phyloP scores from a whole-genome alignment of 306 rosid genomes.

The Cucumis melo region DNA sequence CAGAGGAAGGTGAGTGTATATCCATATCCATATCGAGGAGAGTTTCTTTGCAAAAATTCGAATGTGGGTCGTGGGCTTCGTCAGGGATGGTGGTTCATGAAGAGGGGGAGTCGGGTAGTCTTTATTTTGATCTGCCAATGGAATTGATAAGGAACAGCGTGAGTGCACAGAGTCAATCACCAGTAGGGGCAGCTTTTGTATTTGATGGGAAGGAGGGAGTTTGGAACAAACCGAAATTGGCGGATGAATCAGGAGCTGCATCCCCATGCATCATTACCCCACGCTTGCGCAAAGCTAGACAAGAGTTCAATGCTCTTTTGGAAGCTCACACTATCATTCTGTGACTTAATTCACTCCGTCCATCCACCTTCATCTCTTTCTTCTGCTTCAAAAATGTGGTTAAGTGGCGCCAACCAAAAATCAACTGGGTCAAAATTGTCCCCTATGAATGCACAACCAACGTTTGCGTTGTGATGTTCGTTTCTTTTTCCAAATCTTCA shows the following conservation, averaged over 20 bases:
- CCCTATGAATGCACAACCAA: background rate
- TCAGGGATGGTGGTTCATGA: background rate
- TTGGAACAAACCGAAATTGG: background rate
- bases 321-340: background rate
- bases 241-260: background rate
- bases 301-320: conserved; percentile 1
- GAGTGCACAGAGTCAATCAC: background rate
- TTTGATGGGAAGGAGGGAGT: background rate
- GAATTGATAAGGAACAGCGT: conserved; percentile 2
- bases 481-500: background rate
- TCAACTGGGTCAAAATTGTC: background rate
- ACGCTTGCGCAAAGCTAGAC: conserved; percentile 5
- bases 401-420: background rate
- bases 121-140: conserved; percentile 4
- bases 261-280: conserved; percentile 1
- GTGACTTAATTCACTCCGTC: background rate
- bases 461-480: background rate
- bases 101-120: background rate
- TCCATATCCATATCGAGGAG: background rate
- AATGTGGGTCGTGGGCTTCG: background rate
- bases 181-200: background rate
- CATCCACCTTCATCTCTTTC: background rate
- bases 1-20: background rate
- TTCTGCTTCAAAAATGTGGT: background rate
- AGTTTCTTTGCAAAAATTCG: background rate